Percentiles rank a stretch among this genome's conserved stretches.
These are phyloP conservation scores for Amphibolis antarctica DNA, from an alignment of 106 monocot species.

Conservation along the genomic window DNA sequence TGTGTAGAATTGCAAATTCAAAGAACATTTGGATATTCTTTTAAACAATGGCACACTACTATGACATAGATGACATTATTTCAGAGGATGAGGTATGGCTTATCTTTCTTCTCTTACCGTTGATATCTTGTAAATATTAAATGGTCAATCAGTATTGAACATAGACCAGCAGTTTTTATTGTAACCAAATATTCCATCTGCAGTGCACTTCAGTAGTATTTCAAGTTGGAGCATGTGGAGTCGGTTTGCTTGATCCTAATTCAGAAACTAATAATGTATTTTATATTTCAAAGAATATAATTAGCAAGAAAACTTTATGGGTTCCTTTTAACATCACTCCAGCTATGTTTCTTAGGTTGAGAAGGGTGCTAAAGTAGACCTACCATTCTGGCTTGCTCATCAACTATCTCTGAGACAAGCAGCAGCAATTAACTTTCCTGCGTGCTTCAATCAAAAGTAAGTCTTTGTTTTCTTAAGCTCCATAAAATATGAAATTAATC, in stretches of 20 bases:
- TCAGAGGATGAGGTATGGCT: conserved; percentile 65
- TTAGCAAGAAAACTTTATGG: background rate
- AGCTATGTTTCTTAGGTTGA: conserved; percentile 33
- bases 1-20: too few relatives aligned
- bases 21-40: background rate
- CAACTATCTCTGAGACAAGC: conserved; percentile 63
- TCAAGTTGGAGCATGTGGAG: conserved; percentile 65
- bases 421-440: conserved; percentile 53
- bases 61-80: conserved; percentile 68
- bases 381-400: conserved; percentile 89
- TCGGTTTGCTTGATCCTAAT: conserved; percentile 77
- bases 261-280: conserved; percentile 69
- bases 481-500: background rate
- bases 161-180: background rate
- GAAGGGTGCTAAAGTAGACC: conserved; percentile 78
- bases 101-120: background rate
- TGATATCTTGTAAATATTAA: background rate
- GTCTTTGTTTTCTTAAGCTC: background rate
- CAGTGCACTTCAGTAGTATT: conserved; percentile 60
- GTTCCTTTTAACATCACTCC: background rate
- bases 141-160: background rate
- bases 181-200: background rate
- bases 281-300: background rate
- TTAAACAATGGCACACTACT: conserved; percentile 43
- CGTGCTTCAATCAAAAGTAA: conserved; percentile 69